phyloP scores from a whole-genome alignment of 371 early-diverging fungal species.

The Syncephalastrum contaminatum region DNA sequence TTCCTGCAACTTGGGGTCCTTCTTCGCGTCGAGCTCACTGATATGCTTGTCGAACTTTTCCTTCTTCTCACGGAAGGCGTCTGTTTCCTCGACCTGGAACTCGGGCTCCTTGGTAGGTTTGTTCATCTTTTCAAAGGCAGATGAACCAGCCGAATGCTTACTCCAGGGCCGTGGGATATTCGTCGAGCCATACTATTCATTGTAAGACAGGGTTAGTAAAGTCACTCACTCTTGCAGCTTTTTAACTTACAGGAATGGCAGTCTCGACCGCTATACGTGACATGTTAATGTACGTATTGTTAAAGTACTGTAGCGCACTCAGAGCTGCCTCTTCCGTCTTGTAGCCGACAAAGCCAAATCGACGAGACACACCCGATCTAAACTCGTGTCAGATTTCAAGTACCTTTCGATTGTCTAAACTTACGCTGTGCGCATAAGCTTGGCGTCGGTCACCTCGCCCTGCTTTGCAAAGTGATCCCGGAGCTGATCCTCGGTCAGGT shows the following conservation, averaged over 20 bases:
- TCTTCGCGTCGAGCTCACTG: slow-evolving; percentile 57
- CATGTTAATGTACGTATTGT: slow-evolving; percentile 91
- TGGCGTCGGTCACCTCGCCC: slow-evolving; percentile 91
- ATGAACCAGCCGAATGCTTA: slow-evolving; percentile 75
- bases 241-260: slow-evolving; percentile 71
- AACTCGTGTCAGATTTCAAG: background rate
- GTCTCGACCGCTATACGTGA: slow-evolving; percentile 82
- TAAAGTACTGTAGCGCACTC: slow-evolving; percentile 80
- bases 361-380: slow-evolving; percentile 69
- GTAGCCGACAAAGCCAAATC: slow-evolving; percentile 93
- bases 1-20: slow-evolving; percentile 81
- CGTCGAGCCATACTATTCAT: slow-evolving; percentile 67
- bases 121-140: slow-evolving; percentile 53
- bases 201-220: background rate
- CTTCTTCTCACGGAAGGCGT: slow-evolving; percentile 32
- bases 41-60: slow-evolving; percentile 51
- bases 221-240: background rate
- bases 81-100: slow-evolving; percentile 45
- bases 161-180: slow-evolving; percentile 91
- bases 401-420: slow-evolving; percentile 13
- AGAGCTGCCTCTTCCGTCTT: slow-evolving; percentile 82
- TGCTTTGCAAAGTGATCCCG: slow-evolving; percentile 82
- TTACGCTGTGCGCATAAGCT: slow-evolving; percentile 81
- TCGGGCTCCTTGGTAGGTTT: slow-evolving; percentile 31
- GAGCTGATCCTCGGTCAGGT: slow-evolving; percentile 81